A percentile compares a stretch with the other conserved stretches of the same genome.
Conservation (phyloP, 192 early-diverging fungal genomes). For the Backusella mclennaniae region DNA sequence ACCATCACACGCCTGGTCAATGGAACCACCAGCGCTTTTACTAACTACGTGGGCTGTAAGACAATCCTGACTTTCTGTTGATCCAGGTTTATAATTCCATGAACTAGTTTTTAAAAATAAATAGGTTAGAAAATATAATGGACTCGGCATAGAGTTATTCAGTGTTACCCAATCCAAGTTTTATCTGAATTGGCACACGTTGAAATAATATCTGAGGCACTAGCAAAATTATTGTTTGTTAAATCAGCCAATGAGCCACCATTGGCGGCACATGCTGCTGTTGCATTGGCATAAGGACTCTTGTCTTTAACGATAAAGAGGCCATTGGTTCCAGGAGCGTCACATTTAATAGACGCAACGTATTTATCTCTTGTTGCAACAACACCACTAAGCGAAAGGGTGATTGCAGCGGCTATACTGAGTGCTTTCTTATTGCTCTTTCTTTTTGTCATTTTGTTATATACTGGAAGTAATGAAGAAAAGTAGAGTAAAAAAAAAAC, state of each 20-base stretch:
- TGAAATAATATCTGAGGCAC: not conserved
- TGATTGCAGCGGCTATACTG: not conserved
- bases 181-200: not conserved
- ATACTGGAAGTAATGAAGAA: not conserved
- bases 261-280: not conserved
- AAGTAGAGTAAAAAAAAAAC: not conserved
- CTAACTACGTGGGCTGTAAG: not conserved
- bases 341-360: not conserved
- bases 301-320: not conserved
- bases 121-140: not conserved
- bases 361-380: not conserved
- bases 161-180: conserved; percentile 3
- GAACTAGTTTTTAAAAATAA: conserved; percentile 1
- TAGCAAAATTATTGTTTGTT: not conserved
- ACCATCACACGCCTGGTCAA: not conserved
- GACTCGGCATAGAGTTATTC: not conserved
- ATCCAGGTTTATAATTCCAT: not conserved
- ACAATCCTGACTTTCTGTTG: not conserved
- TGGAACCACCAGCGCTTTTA: not conserved
- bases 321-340: not conserved
- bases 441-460: not conserved
- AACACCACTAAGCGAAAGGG: not conserved
- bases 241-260: conserved; percentile 5
- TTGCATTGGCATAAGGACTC: not conserved
- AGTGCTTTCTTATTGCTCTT: not conserved